phyloP scores from a whole-genome alignment of 1,284 basidiomycete species.

The Cryptococcus sp. region DNA sequence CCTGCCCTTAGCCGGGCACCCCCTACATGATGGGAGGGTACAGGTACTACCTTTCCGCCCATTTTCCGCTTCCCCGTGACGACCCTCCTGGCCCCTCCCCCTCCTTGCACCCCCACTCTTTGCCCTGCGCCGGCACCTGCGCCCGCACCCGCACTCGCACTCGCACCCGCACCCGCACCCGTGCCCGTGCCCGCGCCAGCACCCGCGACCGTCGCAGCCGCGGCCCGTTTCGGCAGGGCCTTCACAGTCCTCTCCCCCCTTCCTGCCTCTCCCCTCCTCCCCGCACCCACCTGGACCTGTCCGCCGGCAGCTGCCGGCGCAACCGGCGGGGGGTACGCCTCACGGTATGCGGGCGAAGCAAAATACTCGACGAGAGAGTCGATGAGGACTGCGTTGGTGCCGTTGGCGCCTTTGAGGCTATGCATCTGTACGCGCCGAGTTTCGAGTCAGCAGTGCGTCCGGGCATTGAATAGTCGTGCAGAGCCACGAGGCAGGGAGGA shows the following conservation, averaged over 20 bases:
- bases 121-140: neutral
- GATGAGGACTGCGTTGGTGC: slow-evolving; percentile 33
- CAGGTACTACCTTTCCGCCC: too few relatives aligned
- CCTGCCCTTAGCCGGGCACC: too few relatives aligned
- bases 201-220: neutral
- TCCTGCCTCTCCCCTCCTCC: neutral
- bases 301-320: neutral
- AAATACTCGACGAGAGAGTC: slow-evolving; percentile 34
- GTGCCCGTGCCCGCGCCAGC: neutral
- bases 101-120: neutral
- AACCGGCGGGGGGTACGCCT: slow-evolving; percentile 10
- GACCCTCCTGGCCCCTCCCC: neutral
- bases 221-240: neutral
- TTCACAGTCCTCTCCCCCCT: neutral
- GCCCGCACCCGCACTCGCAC: neutral
- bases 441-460: neutral
- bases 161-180: neutral
- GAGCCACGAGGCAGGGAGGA: neutral
- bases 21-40: too few relatives aligned
- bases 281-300: neutral
- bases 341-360: slow-evolving; percentile 22
- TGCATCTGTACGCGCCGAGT: slow-evolving; percentile 31
- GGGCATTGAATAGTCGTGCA: neutral
- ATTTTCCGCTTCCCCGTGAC: too few relatives aligned
- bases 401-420: slow-evolving; percentile 44